Base-by-base conservation (phyloP, 257 asterid species). In the Asclepias syriaca region DNA sequence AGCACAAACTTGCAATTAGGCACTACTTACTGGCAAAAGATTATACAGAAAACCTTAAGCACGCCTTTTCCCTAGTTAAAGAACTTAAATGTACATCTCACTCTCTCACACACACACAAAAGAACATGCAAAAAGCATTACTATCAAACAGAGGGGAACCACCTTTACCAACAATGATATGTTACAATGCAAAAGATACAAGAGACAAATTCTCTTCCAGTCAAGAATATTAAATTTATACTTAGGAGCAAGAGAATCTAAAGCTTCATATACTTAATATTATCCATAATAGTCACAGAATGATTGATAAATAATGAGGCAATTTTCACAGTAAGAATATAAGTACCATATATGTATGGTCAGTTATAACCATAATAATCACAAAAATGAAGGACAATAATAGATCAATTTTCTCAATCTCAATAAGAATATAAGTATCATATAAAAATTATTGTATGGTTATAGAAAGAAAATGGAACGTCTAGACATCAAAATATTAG, bases 261-360 rank as follows among this genome's bases (percentile, higher is more conserved):
- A 64, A 37, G 50, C 68, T 64, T 64, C 68, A 64, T 21, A 64
- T 37, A 64, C 39, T 37, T 14, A 8, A 64, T 64, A 16, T 18
- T 32, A 64, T 16, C 27, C 57, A 15, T 2, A 51, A 16, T 4
- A 54, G 14, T 19, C 29, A 16, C 29, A 37, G 9, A 24, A 64
- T 34, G 6, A 37, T 8, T 34, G n/a, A 16, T 50, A 64, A 43
- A 63, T 18, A 34, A 34, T 15, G 2, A 34, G 27, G 50, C 22
- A 37, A 16, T 16, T 64, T 37, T 64, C 50, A 64, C 24, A 64
- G n/a, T 64, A 64, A 37, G 68, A 18, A 64, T 37, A 34, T 32
- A 29, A 14, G 45, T 37, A 37, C 48, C 5, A 4, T 60, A 6
- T 29, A 29, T 60, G 66, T 60, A 13, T 29, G 24, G 45, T 29